These are phyloP conservation scores for Chytriomyces sp. DNA, from an alignment of 192 early-diverging fungal species.

Conservation along the genomic window DNA sequence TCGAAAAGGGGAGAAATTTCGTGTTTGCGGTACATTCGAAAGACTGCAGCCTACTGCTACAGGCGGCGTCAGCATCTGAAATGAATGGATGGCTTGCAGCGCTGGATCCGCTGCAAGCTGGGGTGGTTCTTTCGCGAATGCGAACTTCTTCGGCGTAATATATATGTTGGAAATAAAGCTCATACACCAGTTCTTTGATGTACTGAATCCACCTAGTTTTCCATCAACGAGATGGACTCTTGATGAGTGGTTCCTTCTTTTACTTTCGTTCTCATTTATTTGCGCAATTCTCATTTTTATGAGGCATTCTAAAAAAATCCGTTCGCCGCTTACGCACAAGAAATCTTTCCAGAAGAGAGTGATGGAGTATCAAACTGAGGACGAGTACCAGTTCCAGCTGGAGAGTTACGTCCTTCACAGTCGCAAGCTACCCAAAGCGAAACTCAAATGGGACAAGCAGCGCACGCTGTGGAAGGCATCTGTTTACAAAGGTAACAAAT, in stretches of 20 bases:
- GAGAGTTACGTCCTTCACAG: constrained; percentile 13
- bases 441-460: constrained; percentile 39
- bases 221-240: too few relatives aligned
- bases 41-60: constrained; percentile 63
- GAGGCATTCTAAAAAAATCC: too few relatives aligned
- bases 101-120: constrained; percentile 48
- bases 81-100: constrained; percentile 69
- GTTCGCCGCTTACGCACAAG: too few relatives aligned
- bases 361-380: constrained; percentile 11
- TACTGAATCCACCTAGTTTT: too few relatives aligned
- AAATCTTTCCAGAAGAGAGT: constrained; percentile 4
- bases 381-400: constrained; percentile 31
- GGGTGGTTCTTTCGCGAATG: constrained; percentile 29
- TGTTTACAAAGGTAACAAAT: constrained; percentile 25
- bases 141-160: neutral
- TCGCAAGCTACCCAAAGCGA: constrained; percentile 21
- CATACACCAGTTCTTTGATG: too few relatives aligned
- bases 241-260: too few relatives aligned
- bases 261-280: too few relatives aligned
- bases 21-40: constrained; percentile 76
- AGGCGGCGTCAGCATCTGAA: constrained; percentile 64
- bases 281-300: too few relatives aligned
- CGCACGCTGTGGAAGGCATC: constrained; percentile 31
- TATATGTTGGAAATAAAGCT: too few relatives aligned
- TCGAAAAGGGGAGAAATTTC: constrained; percentile 52